Conservation (phyloP, 768 basidiomycete genomes). For the Naganishia vaughanmartiniae region DNA sequence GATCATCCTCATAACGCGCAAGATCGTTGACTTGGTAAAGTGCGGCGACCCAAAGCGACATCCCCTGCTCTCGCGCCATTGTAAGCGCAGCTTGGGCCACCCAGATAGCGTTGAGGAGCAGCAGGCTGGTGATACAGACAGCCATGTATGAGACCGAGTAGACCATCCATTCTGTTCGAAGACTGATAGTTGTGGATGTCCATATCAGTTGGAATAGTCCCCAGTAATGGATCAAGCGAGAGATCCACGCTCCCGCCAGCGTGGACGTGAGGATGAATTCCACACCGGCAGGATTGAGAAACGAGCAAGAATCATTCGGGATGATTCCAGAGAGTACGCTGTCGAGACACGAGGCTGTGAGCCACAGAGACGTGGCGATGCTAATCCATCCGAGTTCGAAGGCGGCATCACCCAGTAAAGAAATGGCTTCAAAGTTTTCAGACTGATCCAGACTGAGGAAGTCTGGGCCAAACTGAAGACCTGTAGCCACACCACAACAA, state of each 20-base stretch:
- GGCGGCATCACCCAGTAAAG: not conserved
- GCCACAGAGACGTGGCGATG: not conserved
- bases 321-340: not conserved
- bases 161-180: conserved; percentile 1
- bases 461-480: not conserved
- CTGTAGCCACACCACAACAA: not conserved
- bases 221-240: not conserved
- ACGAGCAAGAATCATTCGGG: not conserved
- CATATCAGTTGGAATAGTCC: not conserved
- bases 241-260: not conserved
- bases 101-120: not conserved
- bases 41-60: not conserved
- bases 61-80: not conserved
- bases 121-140: not conserved
- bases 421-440: not conserved
- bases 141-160: not conserved
- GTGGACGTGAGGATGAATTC: not conserved
- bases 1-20: not conserved
- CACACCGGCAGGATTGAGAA: not conserved
- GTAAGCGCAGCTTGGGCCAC: not conserved
- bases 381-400: not conserved
- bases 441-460: not conserved
- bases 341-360: not conserved
- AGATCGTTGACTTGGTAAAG: not conserved
- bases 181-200: not conserved